Evolutionary conservation across 345 rosid genomes (phyloP), one percentile per base, ranked within the genome.

Genomic region (Lagerstroemia speciosa): DNA sequence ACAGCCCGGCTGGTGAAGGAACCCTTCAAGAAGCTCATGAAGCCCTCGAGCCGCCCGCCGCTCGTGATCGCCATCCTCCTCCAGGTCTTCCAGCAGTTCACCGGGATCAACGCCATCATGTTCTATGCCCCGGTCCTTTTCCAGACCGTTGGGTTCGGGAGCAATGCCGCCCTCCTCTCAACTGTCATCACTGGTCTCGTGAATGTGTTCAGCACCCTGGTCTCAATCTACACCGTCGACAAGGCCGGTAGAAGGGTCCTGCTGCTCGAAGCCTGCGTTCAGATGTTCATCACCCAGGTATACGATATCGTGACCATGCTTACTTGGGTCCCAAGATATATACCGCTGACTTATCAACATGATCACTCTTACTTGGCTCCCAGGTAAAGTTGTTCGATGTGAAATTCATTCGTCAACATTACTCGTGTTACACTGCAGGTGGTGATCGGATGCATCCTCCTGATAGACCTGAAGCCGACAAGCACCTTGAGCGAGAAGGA

Each of bases 81-180:
- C 67, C 83, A 74, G 63, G 41, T 80, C 12, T 80, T 78, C 71
- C 83, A 78, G 71, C 84, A 83, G 31, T 78, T 80, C 50, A 77
- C 87, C 0, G 87, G 83, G 6, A 79, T 81, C 74, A 79, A 83
- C 40, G 87, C 79, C 38, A 78, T 83, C 30, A 83, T 83, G 87
- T 81, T 79, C 65, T 83, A 87, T 0, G 81, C 92, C 7, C 96
- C 92, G 0, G 84, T 85, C n/a, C 65, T 89, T 46, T 88, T 88
- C 75, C 85, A 86, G 65, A 88, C 88, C 1, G 79, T 86, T 36
- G 91, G 91, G 3, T 89, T 87, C 46, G 85, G 85, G 31, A 84
- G 19, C 34, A 75, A 81, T 12, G 86, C 93, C 0, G 69, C 96
- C 1, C 76, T 87, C 71, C 85, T 81, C 66, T 89, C 93, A 0